A percentile compares a stretch with the other conserved stretches of the same genome.
Evolutionary conservation across 305 asterid genomes (phyloP).

Genomic region (Fraxinus greggii): DNA sequence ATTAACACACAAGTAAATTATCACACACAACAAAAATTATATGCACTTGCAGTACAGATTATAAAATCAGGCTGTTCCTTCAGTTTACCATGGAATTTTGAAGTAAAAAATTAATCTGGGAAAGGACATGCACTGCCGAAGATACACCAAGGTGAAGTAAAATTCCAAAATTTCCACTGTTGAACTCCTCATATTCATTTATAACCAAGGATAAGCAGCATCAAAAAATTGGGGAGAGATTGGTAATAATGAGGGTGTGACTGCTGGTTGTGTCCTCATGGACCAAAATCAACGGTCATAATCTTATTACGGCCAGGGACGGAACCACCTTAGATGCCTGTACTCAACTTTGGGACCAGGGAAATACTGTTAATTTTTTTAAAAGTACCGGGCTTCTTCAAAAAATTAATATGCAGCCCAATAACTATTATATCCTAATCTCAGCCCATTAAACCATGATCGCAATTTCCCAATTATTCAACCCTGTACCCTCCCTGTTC

Average conservation of each 20-base stretch:
- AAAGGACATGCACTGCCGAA: background rate
- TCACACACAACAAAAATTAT: background rate
- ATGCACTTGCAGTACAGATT: background rate
- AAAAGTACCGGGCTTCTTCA: background rate
- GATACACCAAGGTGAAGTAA: background rate
- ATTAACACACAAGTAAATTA: background rate
- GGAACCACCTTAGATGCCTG: background rate
- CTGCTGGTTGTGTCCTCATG: background rate
- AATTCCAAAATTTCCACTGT: background rate
- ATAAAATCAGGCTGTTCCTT: background rate
- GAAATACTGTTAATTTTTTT: background rate
- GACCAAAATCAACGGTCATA: background rate
- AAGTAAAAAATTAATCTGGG: background rate
- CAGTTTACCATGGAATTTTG: background rate
- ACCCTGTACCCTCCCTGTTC: background rate
- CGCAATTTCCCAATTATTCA: background rate
- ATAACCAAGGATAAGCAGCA: background rate
- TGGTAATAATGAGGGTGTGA: background rate
- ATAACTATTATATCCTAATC: background rate
- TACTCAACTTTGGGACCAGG: background rate
- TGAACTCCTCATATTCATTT: background rate
- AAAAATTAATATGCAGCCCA: background rate
- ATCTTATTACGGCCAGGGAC: background rate
- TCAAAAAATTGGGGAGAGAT: background rate
- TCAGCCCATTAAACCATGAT: background rate